Conservation (phyloP, 2,329 filamentous ascomycete genomes). For the Trichophyton verrucosum region DNA sequence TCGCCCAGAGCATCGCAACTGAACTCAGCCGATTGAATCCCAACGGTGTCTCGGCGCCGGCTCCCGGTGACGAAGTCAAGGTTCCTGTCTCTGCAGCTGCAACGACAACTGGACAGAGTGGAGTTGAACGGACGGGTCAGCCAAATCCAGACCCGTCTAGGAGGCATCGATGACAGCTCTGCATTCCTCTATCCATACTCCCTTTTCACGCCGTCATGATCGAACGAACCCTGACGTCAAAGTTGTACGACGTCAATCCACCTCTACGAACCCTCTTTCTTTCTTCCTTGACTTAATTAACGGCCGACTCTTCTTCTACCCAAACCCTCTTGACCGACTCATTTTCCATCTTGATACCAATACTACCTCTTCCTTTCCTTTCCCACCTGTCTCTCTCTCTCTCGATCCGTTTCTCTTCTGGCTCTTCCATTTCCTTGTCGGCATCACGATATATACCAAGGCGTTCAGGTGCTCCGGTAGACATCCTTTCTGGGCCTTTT, state of each 20-base stretch:
- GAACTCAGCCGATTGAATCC: slow-evolving; percentile 35
- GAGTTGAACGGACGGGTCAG: slow-evolving; percentile 20
- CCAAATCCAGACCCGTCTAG: slow-evolving; percentile 24
- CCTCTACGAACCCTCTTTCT: neutral
- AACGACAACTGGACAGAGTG: slow-evolving; percentile 22
- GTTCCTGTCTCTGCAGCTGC: slow-evolving; percentile 18
- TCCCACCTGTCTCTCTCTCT: neutral
- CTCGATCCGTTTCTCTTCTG: neutral
- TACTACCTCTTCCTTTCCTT: neutral
- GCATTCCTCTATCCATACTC: neutral
- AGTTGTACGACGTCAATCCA: neutral
- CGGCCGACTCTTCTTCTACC: neutral
- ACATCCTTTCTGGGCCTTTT: neutral
- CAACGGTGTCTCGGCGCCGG: slow-evolving; percentile 14
- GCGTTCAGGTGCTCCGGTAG: slow-evolving; percentile 6
- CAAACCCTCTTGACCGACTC: neutral
- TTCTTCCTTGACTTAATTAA: neutral
- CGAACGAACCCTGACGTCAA: neutral
- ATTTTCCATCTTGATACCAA: neutral
- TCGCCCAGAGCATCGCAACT: slow-evolving; percentile 33
- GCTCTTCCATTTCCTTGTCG: neutral
- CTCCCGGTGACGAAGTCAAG: slow-evolving; percentile 29
- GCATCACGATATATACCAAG: slow-evolving; percentile 7
- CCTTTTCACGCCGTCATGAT: neutral
- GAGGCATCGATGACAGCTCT: slow-evolving; percentile 20